phyloP scores from a whole-genome alignment of 2,329 filamentous ascomycete genomes.

The Colletotrichum sp. region DNA sequence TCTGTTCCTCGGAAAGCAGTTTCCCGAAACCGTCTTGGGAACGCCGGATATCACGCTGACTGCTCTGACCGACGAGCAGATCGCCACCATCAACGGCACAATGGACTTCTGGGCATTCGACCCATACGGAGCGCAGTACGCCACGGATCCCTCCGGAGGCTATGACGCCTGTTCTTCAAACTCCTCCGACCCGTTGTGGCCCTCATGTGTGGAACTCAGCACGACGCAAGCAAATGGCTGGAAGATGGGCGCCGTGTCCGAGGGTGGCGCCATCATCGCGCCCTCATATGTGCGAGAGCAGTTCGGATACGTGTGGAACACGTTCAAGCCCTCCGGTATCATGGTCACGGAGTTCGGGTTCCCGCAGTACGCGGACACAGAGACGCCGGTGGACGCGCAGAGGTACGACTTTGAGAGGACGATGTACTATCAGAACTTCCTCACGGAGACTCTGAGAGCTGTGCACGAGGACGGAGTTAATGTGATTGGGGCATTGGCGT shows the following conservation, averaged over 20 bases:
- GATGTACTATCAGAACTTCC: conserved; percentile 58
- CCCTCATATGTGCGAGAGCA: conserved; percentile 62
- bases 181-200: conserved; percentile 39
- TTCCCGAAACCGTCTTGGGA: conserved; percentile 48
- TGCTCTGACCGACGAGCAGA: conserved; percentile 48
- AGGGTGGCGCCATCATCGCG: conserved; percentile 63
- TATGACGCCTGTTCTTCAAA: conserved; percentile 54
- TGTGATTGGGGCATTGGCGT: conserved; percentile 58
- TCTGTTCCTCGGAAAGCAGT: conserved; percentile 55
- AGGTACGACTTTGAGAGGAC: conserved; percentile 58
- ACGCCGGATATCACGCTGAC: conserved; percentile 49
- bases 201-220: conserved; percentile 57
- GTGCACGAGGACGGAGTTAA: conserved; percentile 62
- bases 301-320: conserved; percentile 64
- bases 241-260: conserved; percentile 62
- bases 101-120: conserved; percentile 63
- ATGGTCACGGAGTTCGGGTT: conserved; percentile 63
- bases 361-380: conserved; percentile 53
- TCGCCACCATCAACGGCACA: conserved; percentile 54
- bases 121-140: conserved; percentile 55
- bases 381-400: conserved; percentile 45
- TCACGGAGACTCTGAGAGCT: conserved; percentile 59
- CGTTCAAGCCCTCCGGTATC: conserved; percentile 50
- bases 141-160: conserved; percentile 50
- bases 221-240: conserved; percentile 55